Percentiles rank a stretch among this genome's conserved stretches.
phyloP scores from a whole-genome alignment of 805 yeast genomes.

The Jamesozyma spencerorum region DNA sequence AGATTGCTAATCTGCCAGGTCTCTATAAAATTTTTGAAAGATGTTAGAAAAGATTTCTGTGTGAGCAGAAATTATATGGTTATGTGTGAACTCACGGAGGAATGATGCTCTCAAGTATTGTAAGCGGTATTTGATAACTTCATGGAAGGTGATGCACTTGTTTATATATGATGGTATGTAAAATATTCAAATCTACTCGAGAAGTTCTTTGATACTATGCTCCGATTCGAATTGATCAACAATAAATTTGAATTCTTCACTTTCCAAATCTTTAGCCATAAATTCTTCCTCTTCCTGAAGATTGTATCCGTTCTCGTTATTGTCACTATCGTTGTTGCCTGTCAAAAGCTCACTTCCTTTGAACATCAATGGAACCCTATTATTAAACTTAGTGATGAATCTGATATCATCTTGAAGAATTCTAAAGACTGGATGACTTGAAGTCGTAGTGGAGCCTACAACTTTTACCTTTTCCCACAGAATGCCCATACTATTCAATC shows the following conservation, averaged over 20 bases:
- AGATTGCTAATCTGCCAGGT: slow-evolving; percentile 87
- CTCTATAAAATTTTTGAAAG: slow-evolving; percentile 87
- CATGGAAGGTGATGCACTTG: too few species aligned
- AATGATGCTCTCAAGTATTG: too few species aligned
- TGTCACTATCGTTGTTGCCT: not conserved
- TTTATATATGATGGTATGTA: not conserved
- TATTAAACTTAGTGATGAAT: slow-evolving; percentile 5
- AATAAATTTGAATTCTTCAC: slow-evolving; percentile 11
- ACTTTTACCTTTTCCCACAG: slow-evolving; percentile 21
- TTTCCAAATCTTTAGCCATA: slow-evolving; percentile 3
- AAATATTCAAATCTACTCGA: slow-evolving; percentile 2
- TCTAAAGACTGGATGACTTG: slow-evolving; percentile 22
- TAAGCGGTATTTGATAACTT: too few species aligned
- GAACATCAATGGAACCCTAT: slow-evolving; percentile 8
- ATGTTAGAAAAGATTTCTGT: slow-evolving; percentile 37
- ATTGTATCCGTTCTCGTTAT: not conserved
- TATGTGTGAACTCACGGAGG: too few species aligned
- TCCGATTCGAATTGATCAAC: slow-evolving; percentile 16
- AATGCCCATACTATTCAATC: slow-evolving; percentile 14
- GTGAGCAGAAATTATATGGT: too few species aligned
- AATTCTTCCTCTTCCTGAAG: slow-evolving; percentile 2
- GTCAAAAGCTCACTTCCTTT: slow-evolving; percentile 4
- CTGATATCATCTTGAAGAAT: slow-evolving; percentile 23
- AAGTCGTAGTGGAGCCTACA: slow-evolving; percentile 10
- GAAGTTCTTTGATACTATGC: slow-evolving; percentile 11